Evolutionary conservation across 441 rosid genomes (phyloP).

Genomic region (Populus hybrid): DNA sequence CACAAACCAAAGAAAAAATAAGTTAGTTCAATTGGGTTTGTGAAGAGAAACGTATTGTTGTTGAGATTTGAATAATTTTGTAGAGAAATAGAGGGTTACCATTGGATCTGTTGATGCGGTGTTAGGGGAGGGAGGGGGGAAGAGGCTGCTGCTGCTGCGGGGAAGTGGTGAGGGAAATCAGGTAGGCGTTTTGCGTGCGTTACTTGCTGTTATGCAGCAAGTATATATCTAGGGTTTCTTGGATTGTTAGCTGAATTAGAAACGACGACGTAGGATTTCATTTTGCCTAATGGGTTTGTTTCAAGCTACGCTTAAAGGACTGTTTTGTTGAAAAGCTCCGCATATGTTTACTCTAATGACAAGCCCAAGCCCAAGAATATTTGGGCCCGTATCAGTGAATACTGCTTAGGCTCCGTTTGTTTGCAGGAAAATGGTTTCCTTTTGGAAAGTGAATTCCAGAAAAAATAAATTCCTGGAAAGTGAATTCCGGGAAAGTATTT

Average conservation of each 20-base stretch:
- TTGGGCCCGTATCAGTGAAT: too few relatives aligned
- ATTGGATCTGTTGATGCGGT: conserved; percentile 19
- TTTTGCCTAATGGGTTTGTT: not conserved
- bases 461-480: too few relatives aligned
- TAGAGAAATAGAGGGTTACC: conserved; percentile 17
- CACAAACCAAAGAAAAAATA: not conserved
- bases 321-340: too few relatives aligned
- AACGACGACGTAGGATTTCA: not conserved
- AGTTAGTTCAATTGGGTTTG: not conserved
- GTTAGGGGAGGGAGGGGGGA: not conserved
- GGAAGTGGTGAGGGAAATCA: not conserved
- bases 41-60: conserved; percentile 59
- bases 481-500: too few relatives aligned
- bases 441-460: too few relatives aligned
- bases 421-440: too few relatives aligned
- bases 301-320: too few relatives aligned
- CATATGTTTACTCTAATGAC: too few relatives aligned
- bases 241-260: not conserved
- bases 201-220: too few relatives aligned
- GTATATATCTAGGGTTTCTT: conserved; percentile 3
- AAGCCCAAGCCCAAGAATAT: too few relatives aligned
- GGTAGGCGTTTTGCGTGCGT: not conserved
- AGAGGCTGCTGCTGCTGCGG: not conserved
- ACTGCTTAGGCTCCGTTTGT: too few relatives aligned
- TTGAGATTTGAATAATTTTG: not conserved